A percentile compares a stretch with the other conserved stretches of the same genome.
These are phyloP conservation scores for Globisporangium ultimum DNA, from an alignment of 352 stramenopile species.

Conservation along the genomic window DNA sequence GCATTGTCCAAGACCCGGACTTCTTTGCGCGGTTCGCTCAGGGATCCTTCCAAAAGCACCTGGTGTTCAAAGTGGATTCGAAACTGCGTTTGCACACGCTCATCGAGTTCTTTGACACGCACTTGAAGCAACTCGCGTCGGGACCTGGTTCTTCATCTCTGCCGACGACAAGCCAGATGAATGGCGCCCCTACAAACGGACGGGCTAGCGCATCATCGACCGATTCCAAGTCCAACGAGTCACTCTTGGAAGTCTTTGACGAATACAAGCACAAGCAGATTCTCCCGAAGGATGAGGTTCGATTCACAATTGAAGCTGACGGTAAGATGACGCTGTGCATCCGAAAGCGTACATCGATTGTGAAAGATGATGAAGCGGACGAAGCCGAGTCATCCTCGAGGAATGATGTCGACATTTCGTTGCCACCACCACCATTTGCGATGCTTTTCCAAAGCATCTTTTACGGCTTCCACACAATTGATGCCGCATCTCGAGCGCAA, in stretches of 20 bases:
- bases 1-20: slow-evolving; percentile 71
- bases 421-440: slow-evolving; percentile 47
- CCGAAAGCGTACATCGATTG: slow-evolving; percentile 30
- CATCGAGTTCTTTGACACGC: slow-evolving; percentile 53
- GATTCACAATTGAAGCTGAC: slow-evolving; percentile 41
- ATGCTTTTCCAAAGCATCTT: slow-evolving; percentile 68
- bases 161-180: slow-evolving; percentile 2
- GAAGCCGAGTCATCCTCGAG: slow-evolving; percentile 8
- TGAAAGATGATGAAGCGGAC: slow-evolving; percentile 18
- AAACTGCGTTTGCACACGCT: slow-evolving; percentile 41
- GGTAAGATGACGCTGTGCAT: slow-evolving; percentile 42
- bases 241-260: slow-evolving; percentile 28
- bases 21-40: slow-evolving; percentile 68
- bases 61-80: slow-evolving; percentile 62
- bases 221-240: slow-evolving; percentile 21
- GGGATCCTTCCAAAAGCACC: slow-evolving; percentile 61
- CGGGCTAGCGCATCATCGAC: slow-evolving; percentile 15
- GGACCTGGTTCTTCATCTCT: slow-evolving; percentile 3
- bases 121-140: slow-evolving; percentile 28
- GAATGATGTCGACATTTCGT: slow-evolving; percentile 16
- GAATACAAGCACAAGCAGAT: slow-evolving; percentile 24
- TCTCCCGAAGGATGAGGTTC: slow-evolving; percentile 46
- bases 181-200: background rate
- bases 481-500: slow-evolving; percentile 43
- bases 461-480: slow-evolving; percentile 71